Evolutionary conservation across 2,329 filamentous ascomycete genomes (phyloP).

Genomic region (Coniochaeta sp.): DNA sequence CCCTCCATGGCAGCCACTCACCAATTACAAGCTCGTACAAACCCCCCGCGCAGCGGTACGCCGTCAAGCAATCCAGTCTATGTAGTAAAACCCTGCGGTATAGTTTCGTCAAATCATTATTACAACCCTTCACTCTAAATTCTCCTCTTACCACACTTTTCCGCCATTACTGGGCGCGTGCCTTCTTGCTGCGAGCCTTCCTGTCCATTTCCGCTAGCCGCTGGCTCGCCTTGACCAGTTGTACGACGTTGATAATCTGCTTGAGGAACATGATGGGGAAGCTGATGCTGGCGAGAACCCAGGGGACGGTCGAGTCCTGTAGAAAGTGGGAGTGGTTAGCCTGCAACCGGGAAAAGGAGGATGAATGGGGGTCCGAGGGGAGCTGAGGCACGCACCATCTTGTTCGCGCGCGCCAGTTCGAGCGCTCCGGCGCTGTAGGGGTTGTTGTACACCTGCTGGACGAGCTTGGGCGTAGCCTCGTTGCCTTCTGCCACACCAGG

Average conservation of each 20-base stretch:
- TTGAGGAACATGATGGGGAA: constrained; percentile 85
- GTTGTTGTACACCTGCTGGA: constrained; percentile 73
- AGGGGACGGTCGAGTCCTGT: constrained; percentile 44
- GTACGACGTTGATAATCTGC: constrained; percentile 89
- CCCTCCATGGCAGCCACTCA: too few species aligned
- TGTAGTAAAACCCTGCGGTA: neutral
- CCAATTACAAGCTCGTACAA: neutral
- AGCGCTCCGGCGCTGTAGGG: constrained; percentile 89
- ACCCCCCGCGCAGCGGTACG: neutral
- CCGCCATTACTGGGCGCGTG: constrained; percentile 10
- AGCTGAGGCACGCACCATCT: constrained; percentile 60
- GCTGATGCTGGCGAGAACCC: constrained; percentile 75
- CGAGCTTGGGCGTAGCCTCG: constrained; percentile 61
- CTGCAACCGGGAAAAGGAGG: neutral
- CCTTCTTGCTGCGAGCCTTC: constrained; percentile 48
- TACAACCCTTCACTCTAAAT: neutral
- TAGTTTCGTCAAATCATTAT: neutral
- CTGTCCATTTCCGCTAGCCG: constrained; percentile 92
- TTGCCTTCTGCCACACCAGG: constrained; percentile 52
- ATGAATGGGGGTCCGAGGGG: neutral
- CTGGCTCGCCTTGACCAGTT: constrained; percentile 86
- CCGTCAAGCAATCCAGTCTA: neutral
- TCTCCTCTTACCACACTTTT: neutral
- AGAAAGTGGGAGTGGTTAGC: neutral
- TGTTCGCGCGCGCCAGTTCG: constrained; percentile 89